These are phyloP conservation scores for Brasilioporus rufonigricans DNA, from an alignment of 768 basidiomycete genomes.

Conservation along the genomic window DNA sequence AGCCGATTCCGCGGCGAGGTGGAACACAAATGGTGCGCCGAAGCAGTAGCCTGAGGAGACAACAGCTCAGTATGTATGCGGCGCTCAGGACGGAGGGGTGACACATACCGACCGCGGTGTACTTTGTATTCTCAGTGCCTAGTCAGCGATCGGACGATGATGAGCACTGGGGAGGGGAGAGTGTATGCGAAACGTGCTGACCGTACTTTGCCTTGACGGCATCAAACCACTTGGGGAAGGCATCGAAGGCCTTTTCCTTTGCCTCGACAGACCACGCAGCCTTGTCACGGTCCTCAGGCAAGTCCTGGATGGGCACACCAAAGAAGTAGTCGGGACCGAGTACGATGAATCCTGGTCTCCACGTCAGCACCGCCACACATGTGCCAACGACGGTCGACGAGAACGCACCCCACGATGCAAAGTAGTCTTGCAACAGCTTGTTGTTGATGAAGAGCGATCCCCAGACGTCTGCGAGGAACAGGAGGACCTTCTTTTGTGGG, in stretches of 20 bases:
- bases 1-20: conserved; percentile 41
- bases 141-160: background rate
- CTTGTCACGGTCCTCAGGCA: conserved; percentile 33
- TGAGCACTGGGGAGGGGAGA: background rate
- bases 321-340: conserved; percentile 62
- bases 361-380: background rate
- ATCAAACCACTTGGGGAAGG: conserved; percentile 49
- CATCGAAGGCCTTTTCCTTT: conserved; percentile 33
- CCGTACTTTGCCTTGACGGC: conserved; percentile 50
- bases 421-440: conserved; percentile 58
- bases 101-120: conserved; percentile 42
- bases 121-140: conserved; percentile 36
- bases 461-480: conserved; percentile 57
- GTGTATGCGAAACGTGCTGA: conserved; percentile 8
- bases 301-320: conserved; percentile 41
- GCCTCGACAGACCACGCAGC: conserved; percentile 38
- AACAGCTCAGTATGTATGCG: background rate
- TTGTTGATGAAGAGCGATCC: conserved; percentile 55
- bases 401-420: conserved; percentile 53
- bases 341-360: conserved; percentile 49
- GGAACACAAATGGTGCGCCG: conserved; percentile 48
- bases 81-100: too few relatives aligned
- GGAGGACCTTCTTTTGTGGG: conserved; percentile 42
- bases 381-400: background rate
- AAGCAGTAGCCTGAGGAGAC: conserved; percentile 51